Evolutionary conservation across 192 early-diverging fungal species (phyloP).

Genomic region (Spizellomyces sp.): DNA sequence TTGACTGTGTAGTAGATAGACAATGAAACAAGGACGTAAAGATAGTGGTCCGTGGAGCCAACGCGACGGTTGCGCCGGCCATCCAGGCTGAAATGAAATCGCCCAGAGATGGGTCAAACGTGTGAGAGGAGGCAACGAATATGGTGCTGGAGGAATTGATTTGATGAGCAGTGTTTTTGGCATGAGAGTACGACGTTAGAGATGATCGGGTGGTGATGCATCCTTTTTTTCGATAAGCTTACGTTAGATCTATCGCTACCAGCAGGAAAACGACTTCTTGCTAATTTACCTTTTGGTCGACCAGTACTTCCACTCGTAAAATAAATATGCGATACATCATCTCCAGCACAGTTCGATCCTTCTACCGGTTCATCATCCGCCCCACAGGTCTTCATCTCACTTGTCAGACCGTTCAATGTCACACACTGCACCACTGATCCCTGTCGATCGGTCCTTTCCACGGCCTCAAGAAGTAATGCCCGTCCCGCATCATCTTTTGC

Average conservation of each 20-base stretch:
- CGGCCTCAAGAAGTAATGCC: neutral
- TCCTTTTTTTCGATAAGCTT: neutral
- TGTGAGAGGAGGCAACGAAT: constrained; percentile 41
- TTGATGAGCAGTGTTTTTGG: constrained; percentile 28
- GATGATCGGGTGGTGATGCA: constrained; percentile 33
- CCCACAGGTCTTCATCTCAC: neutral
- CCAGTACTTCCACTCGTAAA: constrained; percentile 43
- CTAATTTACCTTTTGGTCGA: constrained; percentile 33
- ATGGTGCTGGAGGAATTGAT: constrained; percentile 1
- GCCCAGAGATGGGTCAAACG: constrained; percentile 43
- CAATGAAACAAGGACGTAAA: constrained; percentile 12
- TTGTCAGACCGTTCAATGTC: neutral
- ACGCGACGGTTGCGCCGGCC: constrained; percentile 32
- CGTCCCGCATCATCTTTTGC: constrained; percentile 15
- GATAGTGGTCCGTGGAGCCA: constrained; percentile 12
- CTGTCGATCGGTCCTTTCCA: too few relatives aligned
- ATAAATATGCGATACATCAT: constrained; percentile 35
- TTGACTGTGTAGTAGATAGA: constrained; percentile 20
- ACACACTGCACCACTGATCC: neutral
- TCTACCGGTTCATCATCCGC: neutral
- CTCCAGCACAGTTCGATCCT: neutral
- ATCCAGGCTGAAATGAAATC: constrained; percentile 31
- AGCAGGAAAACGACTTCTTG: too few relatives aligned
- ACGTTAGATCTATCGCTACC: neutral
- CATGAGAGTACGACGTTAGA: constrained; percentile 31